Conservation (phyloP, 345 rosid species). For the Dovyalis caffra region DNA sequence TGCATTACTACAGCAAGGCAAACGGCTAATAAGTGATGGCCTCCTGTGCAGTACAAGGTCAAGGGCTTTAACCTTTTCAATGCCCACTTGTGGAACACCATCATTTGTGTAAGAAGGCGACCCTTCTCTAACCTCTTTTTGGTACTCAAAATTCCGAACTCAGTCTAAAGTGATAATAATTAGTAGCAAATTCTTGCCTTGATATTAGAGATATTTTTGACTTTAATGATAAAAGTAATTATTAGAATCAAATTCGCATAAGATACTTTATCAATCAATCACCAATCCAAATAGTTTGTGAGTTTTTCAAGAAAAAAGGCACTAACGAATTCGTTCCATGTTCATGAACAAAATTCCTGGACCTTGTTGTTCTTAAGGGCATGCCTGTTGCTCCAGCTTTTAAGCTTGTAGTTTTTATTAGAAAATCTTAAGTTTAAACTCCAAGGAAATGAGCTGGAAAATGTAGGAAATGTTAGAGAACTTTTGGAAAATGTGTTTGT, state of each 20-base stretch:
- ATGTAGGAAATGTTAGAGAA: no score
- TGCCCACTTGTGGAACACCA: conserved; percentile 66
- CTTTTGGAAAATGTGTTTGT: no score
- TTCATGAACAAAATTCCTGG: no score
- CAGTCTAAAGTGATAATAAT: conserved; percentile 31
- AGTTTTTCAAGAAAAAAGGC: not conserved
- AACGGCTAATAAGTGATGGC: not conserved
- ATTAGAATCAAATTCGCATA: not conserved
- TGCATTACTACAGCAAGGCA: not conserved
- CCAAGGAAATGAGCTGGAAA: no score
- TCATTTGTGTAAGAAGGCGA: conserved; percentile 57
- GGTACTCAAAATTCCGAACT: conserved; percentile 18
- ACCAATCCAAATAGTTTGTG: not conserved
- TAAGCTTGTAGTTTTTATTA: no score
- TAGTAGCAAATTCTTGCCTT: conserved; percentile 21
- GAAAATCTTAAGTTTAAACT: no score
- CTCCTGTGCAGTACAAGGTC: not conserved
- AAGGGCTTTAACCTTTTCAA: conserved; percentile 36
- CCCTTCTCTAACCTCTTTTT: conserved; percentile 13
- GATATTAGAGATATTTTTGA: conserved; percentile 17
- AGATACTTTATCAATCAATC: conserved; percentile 3
- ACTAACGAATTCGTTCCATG: no score
- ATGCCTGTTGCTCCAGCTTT: no score
- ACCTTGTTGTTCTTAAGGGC: no score
- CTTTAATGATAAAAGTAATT: not conserved